Conservation (phyloP, 2,329 filamentous ascomycete genomes). For the Exophiala calicioides region DNA sequence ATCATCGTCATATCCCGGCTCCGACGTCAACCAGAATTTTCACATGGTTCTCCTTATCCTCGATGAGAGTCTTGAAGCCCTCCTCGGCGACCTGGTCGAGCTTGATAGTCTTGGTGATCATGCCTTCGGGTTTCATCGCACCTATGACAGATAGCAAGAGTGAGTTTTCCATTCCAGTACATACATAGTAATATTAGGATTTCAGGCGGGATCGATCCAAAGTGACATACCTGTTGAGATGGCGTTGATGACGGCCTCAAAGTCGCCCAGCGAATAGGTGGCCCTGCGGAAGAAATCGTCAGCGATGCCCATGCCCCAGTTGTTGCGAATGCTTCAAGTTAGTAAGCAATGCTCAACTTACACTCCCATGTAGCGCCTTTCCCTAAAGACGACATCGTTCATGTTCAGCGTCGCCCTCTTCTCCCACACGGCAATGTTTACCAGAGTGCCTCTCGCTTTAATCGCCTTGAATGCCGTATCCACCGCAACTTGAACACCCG, state of each 20-base stretch:
- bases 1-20: constrained; percentile 17
- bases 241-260: constrained; percentile 51
- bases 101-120: constrained; percentile 35
- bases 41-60: constrained; percentile 40
- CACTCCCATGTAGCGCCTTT: constrained; percentile 55
- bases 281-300: no score
- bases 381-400: constrained; percentile 56
- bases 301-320: no score
- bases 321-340: no score
- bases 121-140: constrained; percentile 30
- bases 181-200: neutral
- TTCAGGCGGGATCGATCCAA: neutral
- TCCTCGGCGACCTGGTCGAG: constrained; percentile 34
- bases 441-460: constrained; percentile 52
- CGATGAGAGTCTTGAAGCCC: constrained; percentile 38
- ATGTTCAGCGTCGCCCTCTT: constrained; percentile 52
- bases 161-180: neutral
- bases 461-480: constrained; percentile 52
- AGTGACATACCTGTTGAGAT: constrained; percentile 31
- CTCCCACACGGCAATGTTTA: constrained; percentile 60
- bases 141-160: constrained; percentile 17
- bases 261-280: constrained; percentile 55
- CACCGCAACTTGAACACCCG: constrained; percentile 54
- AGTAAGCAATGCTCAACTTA: constrained; percentile 10
- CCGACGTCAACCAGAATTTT: constrained; percentile 39